These are phyloP conservation scores for Ceriops decandra DNA, from an alignment of 345 rosid species.

Conservation along the genomic window DNA sequence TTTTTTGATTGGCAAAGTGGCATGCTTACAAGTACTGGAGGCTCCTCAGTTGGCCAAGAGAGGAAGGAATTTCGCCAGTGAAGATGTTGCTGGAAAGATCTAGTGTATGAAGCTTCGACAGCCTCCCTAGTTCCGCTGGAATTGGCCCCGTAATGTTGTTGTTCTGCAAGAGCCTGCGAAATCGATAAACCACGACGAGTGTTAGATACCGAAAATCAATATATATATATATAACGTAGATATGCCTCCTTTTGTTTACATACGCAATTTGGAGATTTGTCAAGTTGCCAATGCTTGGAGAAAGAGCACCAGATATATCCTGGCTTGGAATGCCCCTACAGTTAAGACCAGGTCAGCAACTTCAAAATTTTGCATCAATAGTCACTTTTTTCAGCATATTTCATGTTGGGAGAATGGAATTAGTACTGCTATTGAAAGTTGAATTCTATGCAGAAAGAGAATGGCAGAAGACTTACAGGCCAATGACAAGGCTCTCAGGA, in stretches of 20 bases:
- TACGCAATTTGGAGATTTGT: conserved; percentile 83
- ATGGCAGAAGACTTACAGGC: conserved; percentile 52
- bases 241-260: conserved; percentile 21
- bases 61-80: conserved; percentile 59
- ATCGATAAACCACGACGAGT: background rate
- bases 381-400: background rate
- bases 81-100: conserved; percentile 85
- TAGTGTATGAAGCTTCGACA: conserved; percentile 71
- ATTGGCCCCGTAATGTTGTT: conserved; percentile 89
- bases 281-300: conserved; percentile 82
- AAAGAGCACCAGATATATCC: conserved; percentile 76
- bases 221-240: background rate
- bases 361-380: background rate
- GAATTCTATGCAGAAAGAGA: background rate
- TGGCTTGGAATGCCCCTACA: conserved; percentile 87
- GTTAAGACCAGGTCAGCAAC: conserved; percentile 20
- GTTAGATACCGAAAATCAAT: background rate
- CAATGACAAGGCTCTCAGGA: conserved; percentile 63
- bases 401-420: background rate
- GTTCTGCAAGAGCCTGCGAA: conserved; percentile 64
- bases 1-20: conserved; percentile 6
- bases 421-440: background rate
- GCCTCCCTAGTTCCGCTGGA: conserved; percentile 72
- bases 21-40: conserved; percentile 80
- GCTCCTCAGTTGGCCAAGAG: conserved; percentile 56